Evolutionary conservation across 106 monocot genomes (phyloP), one percentile per base, ranked within the genome.

Genomic region (Agapanthus africanus): DNA sequence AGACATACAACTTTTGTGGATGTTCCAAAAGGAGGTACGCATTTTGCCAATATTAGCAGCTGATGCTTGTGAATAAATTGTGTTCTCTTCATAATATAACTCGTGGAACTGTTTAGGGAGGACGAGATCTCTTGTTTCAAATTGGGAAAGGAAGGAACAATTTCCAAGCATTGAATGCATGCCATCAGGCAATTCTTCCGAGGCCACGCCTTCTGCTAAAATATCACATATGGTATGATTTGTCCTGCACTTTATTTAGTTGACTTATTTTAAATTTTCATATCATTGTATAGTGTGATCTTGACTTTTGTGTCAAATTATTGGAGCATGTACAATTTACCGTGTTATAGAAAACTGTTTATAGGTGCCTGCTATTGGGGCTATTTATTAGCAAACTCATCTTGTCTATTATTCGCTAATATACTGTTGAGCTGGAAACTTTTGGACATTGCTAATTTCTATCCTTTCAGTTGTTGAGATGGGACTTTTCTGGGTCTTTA

Each of bases 1-100:
- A 88, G 82, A 60, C 80, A 85, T 37, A 64, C 68, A 6, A 52
- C 62, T 51, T 59, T 69, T 76, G 60, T 78, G 41, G 93, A 84
- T 71, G 71, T 74, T 70, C 61, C 83, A 66, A 89, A 52, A 82
- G 79, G 81, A 81, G 93, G 93, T 89, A 84, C 35, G 21, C 40
- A 41, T 50, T 35, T 70, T 40, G 23, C 11, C 8, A 66, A 22
- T 28, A 41, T 18, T 39, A 11, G 42, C 42, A 66, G 15, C 42
- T 42, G 14, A 41, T 41, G 2, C 8, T 44, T 42, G 26, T 66
- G 42, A 66, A 66, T 44, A 30, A 61, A 36, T 13, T 50, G 63
- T 9, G 63, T 59, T 15, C 33, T 25, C 21, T 37, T 49, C 7
- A 69, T 63, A 32, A 40, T 46, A 5, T 71, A 41, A 34, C 25